Evolutionary conservation across 2,329 filamentous ascomycete species (phyloP).

Genomic region (Colletotrichum paranaense): DNA sequence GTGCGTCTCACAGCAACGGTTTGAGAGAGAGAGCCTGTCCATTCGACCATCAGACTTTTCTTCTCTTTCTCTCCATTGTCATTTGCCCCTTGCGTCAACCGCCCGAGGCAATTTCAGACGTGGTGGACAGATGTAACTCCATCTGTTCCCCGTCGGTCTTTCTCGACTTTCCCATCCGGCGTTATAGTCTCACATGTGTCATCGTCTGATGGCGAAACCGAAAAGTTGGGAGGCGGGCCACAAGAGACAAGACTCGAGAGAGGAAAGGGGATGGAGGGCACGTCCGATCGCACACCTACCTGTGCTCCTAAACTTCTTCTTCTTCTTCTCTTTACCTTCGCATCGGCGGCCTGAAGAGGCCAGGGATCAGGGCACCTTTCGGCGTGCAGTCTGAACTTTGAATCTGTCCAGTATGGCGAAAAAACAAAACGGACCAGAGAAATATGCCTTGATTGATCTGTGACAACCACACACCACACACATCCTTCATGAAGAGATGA

Average conservation of each 20-base stretch:
- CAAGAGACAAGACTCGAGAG: not conserved
- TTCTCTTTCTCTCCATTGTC: not conserved
- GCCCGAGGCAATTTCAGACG: constrained; percentile 18
- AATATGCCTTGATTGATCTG: constrained; percentile 1
- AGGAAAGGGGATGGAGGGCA: not conserved
- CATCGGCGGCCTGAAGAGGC: constrained; percentile 23
- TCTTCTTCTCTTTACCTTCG: constrained; percentile 9
- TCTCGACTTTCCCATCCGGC: not conserved
- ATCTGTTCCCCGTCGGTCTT: constrained; percentile 8
- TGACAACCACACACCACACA: not conserved
- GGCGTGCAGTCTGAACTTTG: constrained; percentile 29
- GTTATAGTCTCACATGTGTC: constrained; percentile 13
- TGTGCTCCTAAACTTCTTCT: not conserved
- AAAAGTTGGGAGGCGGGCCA: not conserved
- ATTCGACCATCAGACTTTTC: constrained; percentile 3
- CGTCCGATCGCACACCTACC: constrained; percentile 23
- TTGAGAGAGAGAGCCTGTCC: not conserved
- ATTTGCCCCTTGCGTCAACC: constrained; percentile 10
- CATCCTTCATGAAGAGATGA: not conserved
- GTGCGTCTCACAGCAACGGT: constrained; percentile 15
- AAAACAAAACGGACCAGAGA: not conserved
- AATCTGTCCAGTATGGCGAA: constrained; percentile 19
- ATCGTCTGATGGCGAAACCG: constrained; percentile 29
- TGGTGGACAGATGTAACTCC: constrained; percentile 1
- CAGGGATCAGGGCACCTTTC: constrained; percentile 19